phyloP scores from a whole-genome alignment of 768 basidiomycete species.

The Collybiopsis confluens region DNA sequence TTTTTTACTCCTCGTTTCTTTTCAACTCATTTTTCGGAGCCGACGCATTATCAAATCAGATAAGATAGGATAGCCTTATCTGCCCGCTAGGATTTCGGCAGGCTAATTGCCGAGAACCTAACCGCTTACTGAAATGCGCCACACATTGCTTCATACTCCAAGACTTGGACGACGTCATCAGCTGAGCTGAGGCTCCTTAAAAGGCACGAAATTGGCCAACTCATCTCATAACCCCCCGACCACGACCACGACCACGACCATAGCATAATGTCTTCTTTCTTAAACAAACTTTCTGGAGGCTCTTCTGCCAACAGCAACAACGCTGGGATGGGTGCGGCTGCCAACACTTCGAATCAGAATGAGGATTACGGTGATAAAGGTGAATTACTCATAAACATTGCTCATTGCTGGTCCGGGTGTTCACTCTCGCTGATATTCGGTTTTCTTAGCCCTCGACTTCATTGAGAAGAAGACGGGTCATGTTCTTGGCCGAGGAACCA shows the following conservation, averaged over 20 bases:
- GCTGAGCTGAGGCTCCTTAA: background rate
- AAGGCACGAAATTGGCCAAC: no score
- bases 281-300: background rate
- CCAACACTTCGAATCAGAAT: background rate
- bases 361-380: slow-evolving; percentile 6
- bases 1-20: no score
- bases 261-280: slow-evolving; percentile 5
- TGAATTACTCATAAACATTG: no score
- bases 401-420: background rate
- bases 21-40: no score
- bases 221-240: no score
- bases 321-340: background rate
- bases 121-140: no score
- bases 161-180: background rate
- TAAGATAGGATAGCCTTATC: no score
- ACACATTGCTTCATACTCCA: no score
- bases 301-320: background rate
- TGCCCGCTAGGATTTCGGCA: no score
- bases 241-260: no score
- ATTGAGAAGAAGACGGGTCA: slow-evolving; percentile 2
- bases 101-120: no score
- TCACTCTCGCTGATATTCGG: background rate
- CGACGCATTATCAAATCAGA: no score
- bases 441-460: background rate
- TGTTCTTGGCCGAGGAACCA: background rate